These are phyloP conservation scores for Ceratobasidium papillatum DNA, from an alignment of 1,284 basidiomycete genomes.

Conservation along the genomic window DNA sequence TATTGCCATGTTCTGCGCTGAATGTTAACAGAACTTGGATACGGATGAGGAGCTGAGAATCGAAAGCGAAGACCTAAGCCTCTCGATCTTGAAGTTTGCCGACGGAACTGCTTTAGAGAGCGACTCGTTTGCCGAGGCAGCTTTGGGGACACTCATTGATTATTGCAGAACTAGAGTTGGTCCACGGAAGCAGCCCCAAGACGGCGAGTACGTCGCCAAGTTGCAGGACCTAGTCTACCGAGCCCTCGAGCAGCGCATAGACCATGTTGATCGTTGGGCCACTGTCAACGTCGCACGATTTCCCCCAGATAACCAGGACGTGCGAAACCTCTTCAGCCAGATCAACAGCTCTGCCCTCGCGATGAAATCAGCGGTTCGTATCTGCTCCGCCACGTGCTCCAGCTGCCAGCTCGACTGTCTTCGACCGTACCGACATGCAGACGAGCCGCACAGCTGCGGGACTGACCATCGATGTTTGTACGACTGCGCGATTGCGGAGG, in stretches of 20 bases:
- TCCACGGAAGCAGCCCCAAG: not conserved
- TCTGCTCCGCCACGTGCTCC: conserved; percentile 39
- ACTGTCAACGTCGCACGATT: conserved; percentile 38
- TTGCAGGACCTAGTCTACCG: conserved; percentile 4
- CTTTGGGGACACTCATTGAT: not conserved
- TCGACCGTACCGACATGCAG: conserved; percentile 20
- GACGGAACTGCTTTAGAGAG: not conserved
- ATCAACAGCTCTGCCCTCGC: conserved; percentile 10
- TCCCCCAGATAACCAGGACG: conserved; percentile 29
- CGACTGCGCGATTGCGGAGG: conserved; percentile 36
- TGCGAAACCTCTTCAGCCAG: conserved; percentile 17
- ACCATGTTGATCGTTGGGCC: conserved; percentile 34
- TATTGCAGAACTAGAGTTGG: not conserved
- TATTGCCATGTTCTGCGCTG: not conserved
- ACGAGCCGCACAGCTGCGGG: conserved; percentile 40
- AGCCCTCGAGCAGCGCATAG: conserved; percentile 18
- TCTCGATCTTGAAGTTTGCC: not conserved
- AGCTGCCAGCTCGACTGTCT: conserved; percentile 39
- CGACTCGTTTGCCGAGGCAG: not conserved
- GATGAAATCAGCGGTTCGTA: conserved; percentile 16
- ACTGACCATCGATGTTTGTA: conserved; percentile 43
- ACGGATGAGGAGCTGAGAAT: conserved; percentile 25
- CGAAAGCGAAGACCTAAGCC: not conserved
- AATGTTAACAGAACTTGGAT: conserved; percentile 31
- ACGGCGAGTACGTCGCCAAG: conserved; percentile 2